Conservation (phyloP, 208 protist species). For the Trypanosoma melophagium region DNA sequence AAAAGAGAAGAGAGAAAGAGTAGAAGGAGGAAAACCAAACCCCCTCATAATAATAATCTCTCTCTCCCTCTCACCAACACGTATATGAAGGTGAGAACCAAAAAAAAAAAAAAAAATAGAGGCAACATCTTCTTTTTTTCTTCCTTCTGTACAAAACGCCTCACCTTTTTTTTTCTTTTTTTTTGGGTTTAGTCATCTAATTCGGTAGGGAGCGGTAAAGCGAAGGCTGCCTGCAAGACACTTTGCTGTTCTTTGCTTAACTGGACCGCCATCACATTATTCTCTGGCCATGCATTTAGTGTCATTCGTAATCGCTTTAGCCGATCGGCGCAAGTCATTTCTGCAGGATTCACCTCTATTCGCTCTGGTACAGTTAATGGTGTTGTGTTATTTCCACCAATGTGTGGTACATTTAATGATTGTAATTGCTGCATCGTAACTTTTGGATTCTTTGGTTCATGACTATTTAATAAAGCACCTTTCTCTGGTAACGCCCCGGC, state of each 20-base stretch:
- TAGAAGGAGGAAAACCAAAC: background rate
- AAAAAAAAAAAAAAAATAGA: background rate
- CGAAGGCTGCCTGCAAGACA: slow-evolving; percentile 49
- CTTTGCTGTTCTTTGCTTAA: slow-evolving; percentile 39
- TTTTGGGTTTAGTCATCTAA: slow-evolving; percentile 15
- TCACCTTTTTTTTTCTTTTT: background rate
- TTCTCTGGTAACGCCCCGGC: slow-evolving; percentile 22
- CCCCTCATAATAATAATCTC: background rate
- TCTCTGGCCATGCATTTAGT: slow-evolving; percentile 60
- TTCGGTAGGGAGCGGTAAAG: slow-evolving; percentile 62
- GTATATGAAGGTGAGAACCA: background rate
- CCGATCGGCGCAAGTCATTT: slow-evolving; percentile 48
- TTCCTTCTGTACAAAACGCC: background rate
- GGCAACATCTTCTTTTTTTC: background rate
- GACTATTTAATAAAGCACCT: background rate
- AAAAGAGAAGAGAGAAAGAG: background rate
- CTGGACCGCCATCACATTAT: slow-evolving; percentile 36
- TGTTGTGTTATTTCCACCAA: background rate
- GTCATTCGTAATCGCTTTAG: slow-evolving; percentile 42
- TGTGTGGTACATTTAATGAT: slow-evolving; percentile 52
- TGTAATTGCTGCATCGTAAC: slow-evolving; percentile 52
- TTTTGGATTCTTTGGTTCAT: background rate
- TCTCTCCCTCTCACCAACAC: too few relatives aligned
- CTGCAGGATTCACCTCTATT: slow-evolving; percentile 54
- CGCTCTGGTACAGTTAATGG: slow-evolving; percentile 33